These are phyloP conservation scores for Paraphoma sp. DNA, from an alignment of 2,329 filamentous ascomycete species.

Conservation along the genomic window DNA sequence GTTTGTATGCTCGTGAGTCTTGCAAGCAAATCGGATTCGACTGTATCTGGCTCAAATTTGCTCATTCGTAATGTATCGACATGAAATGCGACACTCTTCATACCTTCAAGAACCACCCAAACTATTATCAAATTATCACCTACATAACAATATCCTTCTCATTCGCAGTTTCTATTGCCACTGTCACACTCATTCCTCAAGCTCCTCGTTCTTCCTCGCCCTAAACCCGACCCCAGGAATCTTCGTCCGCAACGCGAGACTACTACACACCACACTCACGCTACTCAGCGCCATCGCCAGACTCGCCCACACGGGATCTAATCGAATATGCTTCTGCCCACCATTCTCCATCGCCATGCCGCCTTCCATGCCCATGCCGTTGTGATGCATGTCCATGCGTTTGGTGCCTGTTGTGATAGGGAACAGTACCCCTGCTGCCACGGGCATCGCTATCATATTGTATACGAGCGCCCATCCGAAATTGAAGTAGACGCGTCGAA, in stretches of 20 bases:
- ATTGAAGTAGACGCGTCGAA: conserved; percentile 81
- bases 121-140: not conserved
- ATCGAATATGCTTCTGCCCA: conserved; percentile 62
- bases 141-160: not conserved
- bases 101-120: no score
- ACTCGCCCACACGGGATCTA: conserved; percentile 85
- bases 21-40: not conserved
- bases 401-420: conserved; percentile 58
- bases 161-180: not conserved
- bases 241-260: conserved; percentile 69
- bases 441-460: conserved; percentile 77
- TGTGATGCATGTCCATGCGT: conserved; percentile 51
- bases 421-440: conserved; percentile 82
- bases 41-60: not conserved
- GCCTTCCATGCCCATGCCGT: conserved; percentile 37
- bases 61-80: not conserved
- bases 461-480: conserved; percentile 87
- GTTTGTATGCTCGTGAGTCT: not conserved
- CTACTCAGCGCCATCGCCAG: conserved; percentile 93
- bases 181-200: not conserved
- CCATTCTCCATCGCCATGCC: conserved; percentile 46
- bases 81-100: no score
- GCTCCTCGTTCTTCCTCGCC: conserved; percentile 15
- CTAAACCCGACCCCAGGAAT: conserved; percentile 55
- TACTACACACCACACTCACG: conserved; percentile 86